Evolutionary conservation across 2,329 filamentous ascomycete genomes (phyloP), one percentile per base, ranked within the genome.

Genomic region (Colletotrichum brevisporum): DNA sequence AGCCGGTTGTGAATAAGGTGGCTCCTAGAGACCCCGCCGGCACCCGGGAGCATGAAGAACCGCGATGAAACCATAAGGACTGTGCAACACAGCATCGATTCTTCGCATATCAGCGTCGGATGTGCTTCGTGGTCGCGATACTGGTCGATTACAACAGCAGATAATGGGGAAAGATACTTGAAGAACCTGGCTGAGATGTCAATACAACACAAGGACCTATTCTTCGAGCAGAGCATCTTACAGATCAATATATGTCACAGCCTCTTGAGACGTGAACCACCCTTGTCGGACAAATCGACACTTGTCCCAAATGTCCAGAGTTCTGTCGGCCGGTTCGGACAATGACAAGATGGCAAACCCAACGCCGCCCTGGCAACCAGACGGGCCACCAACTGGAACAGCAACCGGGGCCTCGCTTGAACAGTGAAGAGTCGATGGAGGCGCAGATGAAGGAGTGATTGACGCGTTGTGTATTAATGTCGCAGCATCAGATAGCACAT

Each of bases 221-320:
- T 2, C 8, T 36, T 9, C 8, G 8, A 36, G 31, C 3, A 53
- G 12, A 12, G 8, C 18, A 16, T 51, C 72, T 67, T 31, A 75
- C 73, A 74, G 24, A 16, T 74, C 73, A n/a, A 73, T 65, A 24
- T 75, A 75, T 2, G 74, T 74, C 16, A 75, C 74, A 16, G 74
- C 74, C n/a, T 75, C 74, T 61, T 75, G 74, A 3, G 72, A 74
- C 0, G 74, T 75, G 10, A 75, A 75, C 68, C 72, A 75, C 2
- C 74, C 74, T 45, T 75, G 73, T 1, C 74, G 71, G 4, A 75
- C 73, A 12, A 75, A 74, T 3, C 74, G 73, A 47, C 73, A 72
- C 51, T 72, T 75, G 39, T 75, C 74, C 72, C 73, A 74, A 27
- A 75, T 39, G 26, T 75, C 71, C 2, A 76, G 71, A 15, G 57